Conservation (phyloP, 2,329 filamentous ascomycete genomes). For the Epicoccum nigrum region DNA sequence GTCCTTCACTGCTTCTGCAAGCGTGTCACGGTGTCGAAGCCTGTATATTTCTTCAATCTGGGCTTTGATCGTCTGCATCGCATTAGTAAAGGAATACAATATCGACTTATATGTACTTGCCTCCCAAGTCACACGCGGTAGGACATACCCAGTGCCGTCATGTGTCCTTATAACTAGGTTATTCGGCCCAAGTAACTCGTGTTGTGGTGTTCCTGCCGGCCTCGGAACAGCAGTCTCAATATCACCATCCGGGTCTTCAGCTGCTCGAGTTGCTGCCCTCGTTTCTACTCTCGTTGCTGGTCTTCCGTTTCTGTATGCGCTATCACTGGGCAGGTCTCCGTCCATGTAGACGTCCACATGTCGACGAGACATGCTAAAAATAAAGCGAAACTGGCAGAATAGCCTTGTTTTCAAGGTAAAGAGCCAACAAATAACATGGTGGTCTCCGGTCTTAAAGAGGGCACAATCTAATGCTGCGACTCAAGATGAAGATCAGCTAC, state of each 20-base stretch:
- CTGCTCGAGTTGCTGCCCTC: not conserved
- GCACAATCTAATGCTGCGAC: not conserved
- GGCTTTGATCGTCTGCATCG: not conserved
- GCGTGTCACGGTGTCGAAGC: not conserved
- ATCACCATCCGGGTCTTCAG: not conserved
- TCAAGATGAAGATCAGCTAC: slow-evolving; percentile 6
- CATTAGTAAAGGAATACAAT: not conserved
- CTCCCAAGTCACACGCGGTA: slow-evolving; percentile 8
- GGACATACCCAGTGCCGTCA: slow-evolving; percentile 8
- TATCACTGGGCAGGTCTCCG: too few species aligned
- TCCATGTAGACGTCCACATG: not conserved
- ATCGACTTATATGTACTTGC: not conserved
- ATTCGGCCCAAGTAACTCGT: too few species aligned
- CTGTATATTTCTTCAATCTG: slow-evolving; percentile 9
- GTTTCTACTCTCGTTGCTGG: not conserved
- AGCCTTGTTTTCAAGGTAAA: not conserved
- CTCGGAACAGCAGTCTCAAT: not conserved
- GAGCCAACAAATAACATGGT: not conserved
- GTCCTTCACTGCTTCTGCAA: slow-evolving; percentile 15
- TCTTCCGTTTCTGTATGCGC: not conserved
- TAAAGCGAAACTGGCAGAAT: not conserved
- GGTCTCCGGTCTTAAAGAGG: not conserved
- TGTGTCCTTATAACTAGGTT: slow-evolving; percentile 5
- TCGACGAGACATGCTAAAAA: not conserved
- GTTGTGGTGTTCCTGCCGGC: not conserved